phyloP scores from a whole-genome alignment of 108 stramenopile species.

The Pseudonitzschia multiseries region DNA sequence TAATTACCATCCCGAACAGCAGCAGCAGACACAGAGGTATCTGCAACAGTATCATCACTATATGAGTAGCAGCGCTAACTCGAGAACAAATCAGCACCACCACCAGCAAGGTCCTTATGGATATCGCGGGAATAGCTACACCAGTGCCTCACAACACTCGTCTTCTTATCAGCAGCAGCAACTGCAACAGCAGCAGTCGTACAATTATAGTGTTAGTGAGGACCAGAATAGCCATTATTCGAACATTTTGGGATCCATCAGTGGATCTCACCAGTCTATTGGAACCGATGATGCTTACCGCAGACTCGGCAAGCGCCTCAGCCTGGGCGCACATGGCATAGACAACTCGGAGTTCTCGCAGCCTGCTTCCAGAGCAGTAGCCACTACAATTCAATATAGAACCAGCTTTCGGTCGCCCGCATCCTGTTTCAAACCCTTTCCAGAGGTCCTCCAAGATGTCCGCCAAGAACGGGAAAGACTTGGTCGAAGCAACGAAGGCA shows the following conservation, averaged over 20 bases:
- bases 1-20: conserved; percentile 4
- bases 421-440: not conserved
- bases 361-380: not conserved
- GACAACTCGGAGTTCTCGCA: not conserved
- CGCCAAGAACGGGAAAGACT: not conserved
- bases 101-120: conserved; percentile 17
- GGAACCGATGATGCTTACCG: conserved; percentile 43
- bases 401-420: not conserved
- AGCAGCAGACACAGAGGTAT: conserved; percentile 16
- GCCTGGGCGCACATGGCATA: conserved; percentile 36
- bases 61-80: not conserved
- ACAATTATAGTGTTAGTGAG: not conserved
- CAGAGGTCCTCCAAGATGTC: not conserved
- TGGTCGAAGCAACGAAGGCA: conserved; percentile 14
- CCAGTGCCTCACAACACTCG: not conserved
- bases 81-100: not conserved
- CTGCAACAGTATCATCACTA: conserved; percentile 12
- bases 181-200: not conserved
- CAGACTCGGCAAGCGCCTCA: conserved; percentile 39
- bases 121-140: not conserved
- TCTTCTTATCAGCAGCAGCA: not conserved
- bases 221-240: conserved; percentile 11
- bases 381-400: conserved; percentile 12
- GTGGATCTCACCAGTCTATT: conserved; percentile 2
- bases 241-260: not conserved